Base-by-base conservation (phyloP, 1,284 basidiomycete genomes). In the Tranzscheliella williamsii region DNA sequence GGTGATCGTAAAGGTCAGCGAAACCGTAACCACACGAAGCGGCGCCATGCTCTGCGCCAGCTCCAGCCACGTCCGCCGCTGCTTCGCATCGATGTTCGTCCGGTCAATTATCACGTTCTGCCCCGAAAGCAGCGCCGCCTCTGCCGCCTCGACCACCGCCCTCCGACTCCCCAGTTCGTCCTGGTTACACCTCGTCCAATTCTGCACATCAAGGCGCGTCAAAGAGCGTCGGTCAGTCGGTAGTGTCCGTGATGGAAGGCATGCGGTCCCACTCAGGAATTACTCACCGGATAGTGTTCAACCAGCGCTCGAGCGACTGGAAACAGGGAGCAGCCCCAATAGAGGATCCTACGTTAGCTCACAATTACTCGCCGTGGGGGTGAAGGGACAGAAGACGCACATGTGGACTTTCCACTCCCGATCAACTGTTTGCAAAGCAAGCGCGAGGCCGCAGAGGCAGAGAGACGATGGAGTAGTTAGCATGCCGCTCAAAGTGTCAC, bases 71-170 rank as follows among this genome's bases (percentile, higher is more conserved):
- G 55, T 58, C 5, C 61, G 35, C 1, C 61, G 42, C 18, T 64
- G 61, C 13, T 43, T 53, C 8, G 53, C 55, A 29, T 64, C 61
- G 35, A 64, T 58, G 55, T 64, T 64, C 37, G 61, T 64, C 15
- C 61, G 37, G 42, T 64, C 61, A 29, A 64, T 60, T 26, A 64
- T 32, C 15, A 64, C 61, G 35, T 64, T 35, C 24, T 48, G 32
- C 1, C 44, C 51, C 0, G 46, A 42, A 2, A 51, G 36, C 13
- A 64, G 44, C 12, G 51, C 51, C 8, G 32, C 41, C 1, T 48
- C 38, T 2, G 61, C 61, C 17, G 47, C 38, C 13, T 38, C 46
- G 31, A 48, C 37, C 12, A 64, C 61, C 1, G 61, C 50, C 17
- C 52, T 40, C 11, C 61, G 46, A 13, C 44, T 40, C 4, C 61